Conservation (phyloP, 2,329 filamentous ascomycete species). For the Ilyonectria robusta region DNA sequence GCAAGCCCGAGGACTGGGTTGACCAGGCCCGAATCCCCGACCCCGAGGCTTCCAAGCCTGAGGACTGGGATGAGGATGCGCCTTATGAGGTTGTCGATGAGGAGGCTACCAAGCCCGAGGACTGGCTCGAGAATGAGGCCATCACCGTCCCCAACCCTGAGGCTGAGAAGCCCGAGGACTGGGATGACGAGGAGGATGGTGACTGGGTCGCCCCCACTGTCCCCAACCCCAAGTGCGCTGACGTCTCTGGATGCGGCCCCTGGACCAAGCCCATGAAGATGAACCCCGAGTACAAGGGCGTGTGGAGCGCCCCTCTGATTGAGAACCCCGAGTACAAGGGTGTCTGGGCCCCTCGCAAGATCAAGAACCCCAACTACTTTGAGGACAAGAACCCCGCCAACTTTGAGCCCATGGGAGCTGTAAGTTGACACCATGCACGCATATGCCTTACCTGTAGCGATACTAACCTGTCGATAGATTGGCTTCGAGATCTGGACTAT, state of each 20-base stretch:
- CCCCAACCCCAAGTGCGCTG: slow-evolving; percentile 95
- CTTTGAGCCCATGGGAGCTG: slow-evolving; percentile 97
- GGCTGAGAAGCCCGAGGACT: slow-evolving; percentile 97
- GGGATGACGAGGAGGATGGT: slow-evolving; percentile 99
- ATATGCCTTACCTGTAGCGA: background rate
- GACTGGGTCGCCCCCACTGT: slow-evolving; percentile 95
- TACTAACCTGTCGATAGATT: slow-evolving; percentile 69
- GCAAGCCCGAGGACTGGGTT: slow-evolving; percentile 96
- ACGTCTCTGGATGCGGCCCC: slow-evolving; percentile 92
- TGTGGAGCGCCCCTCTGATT: slow-evolving; percentile 92
- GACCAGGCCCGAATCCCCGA: slow-evolving; percentile 93
- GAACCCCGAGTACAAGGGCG: slow-evolving; percentile 99
- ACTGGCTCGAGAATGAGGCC: slow-evolving; percentile 96
- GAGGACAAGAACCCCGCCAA: slow-evolving; percentile 98
- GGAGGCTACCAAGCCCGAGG: slow-evolving; percentile 90
- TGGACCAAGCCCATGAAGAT: slow-evolving; percentile 94
- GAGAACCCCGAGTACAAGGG: slow-evolving; percentile 99
- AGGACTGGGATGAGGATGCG: slow-evolving; percentile 99
- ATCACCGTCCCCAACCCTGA: slow-evolving; percentile 89
- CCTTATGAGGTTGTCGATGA: slow-evolving; percentile 96
- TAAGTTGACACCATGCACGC: slow-evolving; percentile 65
- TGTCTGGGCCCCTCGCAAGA: slow-evolving; percentile 93
- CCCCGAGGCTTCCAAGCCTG: slow-evolving; percentile 94
- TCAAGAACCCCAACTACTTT: slow-evolving; percentile 94
- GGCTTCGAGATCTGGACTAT: slow-evolving; percentile 99